Evolutionary conservation across 1,284 basidiomycete genomes (phyloP), one percentile per base, ranked within the genome.

Genomic region (Microbotryum intermedium): DNA sequence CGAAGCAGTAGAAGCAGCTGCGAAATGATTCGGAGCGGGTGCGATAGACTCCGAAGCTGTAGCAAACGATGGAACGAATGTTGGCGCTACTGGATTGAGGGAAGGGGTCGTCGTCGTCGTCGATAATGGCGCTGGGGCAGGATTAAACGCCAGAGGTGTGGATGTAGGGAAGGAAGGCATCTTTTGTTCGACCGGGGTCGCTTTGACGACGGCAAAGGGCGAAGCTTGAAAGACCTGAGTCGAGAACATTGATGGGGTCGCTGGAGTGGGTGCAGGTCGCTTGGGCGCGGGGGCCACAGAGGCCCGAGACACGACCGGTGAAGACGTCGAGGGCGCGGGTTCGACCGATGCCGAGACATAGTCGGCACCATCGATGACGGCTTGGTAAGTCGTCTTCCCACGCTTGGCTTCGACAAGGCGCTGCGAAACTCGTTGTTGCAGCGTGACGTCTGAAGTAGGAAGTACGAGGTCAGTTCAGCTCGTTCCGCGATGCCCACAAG

Each of bases 321-420:
- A 34, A 1, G 61, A 61, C 0, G 58, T 58, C 2, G 39, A 20
- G 2, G 64, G 64, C 18, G 58, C 34, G 5, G 46, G 1, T 0
- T 18, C 18, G 44, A 62, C 66, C 5, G 39, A 9, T 2, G 20
- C 25, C 6, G 59, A 48, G 10, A 49, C 49, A 34, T 62, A 60
- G 9, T 78, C 78, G n/a, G 78, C 75, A 1, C 89, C 90, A 69
- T 94, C 88, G 60, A 94, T 88, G 59, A 94, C 81, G 58, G 90
- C 83, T 2, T 81, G 79, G 56, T 85, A 81, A 6, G 78, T 77
- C 43, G 85, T 74, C 5, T 78, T 77, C 0, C 81, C 83, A 39
- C 84, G 79, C 69, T 93, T 86, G 20, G 75, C 77, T 64, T 90
- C 88, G 61, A 93, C 77, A 81, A 88, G 86, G 26, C 79, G 86